A percentile compares a stretch with the other conserved stretches of the same genome.
Evolutionary conservation across 164 flowering plant species (phyloP).

Genomic region (Berberis vulgaris): DNA sequence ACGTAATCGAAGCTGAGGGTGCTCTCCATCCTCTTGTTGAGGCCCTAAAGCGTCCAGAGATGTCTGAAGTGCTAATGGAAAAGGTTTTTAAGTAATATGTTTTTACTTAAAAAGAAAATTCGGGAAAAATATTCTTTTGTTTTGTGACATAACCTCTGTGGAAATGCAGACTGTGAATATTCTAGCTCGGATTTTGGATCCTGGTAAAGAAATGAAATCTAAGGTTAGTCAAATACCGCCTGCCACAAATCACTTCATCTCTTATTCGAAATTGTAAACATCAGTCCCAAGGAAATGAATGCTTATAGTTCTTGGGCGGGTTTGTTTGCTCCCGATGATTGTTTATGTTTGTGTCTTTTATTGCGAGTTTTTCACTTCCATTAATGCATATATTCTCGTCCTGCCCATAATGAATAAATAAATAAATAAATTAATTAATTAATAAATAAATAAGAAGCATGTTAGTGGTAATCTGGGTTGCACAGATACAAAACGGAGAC

Average conservation of each 20-base stretch:
- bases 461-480: no score
- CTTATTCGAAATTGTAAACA: no score
- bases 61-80: constrained; percentile 32
- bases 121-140: constrained; percentile 1
- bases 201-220: constrained; percentile 54
- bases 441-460: no score
- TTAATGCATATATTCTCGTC: no score
- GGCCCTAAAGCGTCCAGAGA: constrained; percentile 30
- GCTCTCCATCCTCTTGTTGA: constrained; percentile 36
- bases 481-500: no score
- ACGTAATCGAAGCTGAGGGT: constrained; percentile 49
- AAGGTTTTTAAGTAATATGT: constrained; percentile 35
- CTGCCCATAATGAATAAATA: no score
- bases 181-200: constrained; percentile 65
- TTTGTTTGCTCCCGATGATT: no score
- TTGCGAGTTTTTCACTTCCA: no score
- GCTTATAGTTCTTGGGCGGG: no score
- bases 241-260: not conserved
- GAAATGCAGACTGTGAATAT: constrained; percentile 58
- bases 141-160: not conserved
- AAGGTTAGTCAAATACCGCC: constrained; percentile 31
- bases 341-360: no score
- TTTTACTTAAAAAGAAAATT: not conserved
- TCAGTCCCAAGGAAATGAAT: no score
- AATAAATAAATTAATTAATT: no score